These are phyloP conservation scores for Monosporascus sp. DNA, from an alignment of 2,329 filamentous ascomycete genomes.

Conservation along the genomic window DNA sequence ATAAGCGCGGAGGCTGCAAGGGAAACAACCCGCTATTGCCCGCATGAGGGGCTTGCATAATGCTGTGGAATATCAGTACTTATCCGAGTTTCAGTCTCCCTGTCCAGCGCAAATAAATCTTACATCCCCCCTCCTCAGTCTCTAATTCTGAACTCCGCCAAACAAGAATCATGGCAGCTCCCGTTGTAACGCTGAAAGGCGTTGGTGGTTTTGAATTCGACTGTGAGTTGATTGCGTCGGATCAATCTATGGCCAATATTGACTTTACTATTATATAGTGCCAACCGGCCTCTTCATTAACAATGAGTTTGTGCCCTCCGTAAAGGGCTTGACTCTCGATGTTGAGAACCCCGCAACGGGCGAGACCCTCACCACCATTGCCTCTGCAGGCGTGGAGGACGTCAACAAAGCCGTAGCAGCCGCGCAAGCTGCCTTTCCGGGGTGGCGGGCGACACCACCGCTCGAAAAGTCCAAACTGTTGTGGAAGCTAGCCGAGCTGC, in stretches of 20 bases:
- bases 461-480: constrained; percentile 65
- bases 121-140: too few relatives aligned
- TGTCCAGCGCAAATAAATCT: too few relatives aligned
- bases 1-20: too few relatives aligned
- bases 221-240: background rate
- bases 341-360: background rate
- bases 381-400: background rate
- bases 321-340: background rate
- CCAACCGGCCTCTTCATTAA: constrained; percentile 46
- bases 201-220: background rate
- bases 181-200: background rate
- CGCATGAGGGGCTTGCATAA: too few relatives aligned
- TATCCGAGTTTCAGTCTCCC: too few relatives aligned
- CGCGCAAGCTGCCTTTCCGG: constrained; percentile 39
- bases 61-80: too few relatives aligned
- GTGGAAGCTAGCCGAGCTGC: constrained; percentile 62
- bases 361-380: background rate
- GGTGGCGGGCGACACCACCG: constrained; percentile 63
- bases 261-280: constrained; percentile 2
- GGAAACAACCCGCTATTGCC: too few relatives aligned
- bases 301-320: constrained; percentile 5
- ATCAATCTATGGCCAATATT: background rate
- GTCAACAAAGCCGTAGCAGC: constrained; percentile 5
- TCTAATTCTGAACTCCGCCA: too few relatives aligned
- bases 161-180: background rate